These are phyloP conservation scores for Clohesyomyces aquaticus DNA, from an alignment of 495 filamentous ascomycete species.

Conservation along the genomic window DNA sequence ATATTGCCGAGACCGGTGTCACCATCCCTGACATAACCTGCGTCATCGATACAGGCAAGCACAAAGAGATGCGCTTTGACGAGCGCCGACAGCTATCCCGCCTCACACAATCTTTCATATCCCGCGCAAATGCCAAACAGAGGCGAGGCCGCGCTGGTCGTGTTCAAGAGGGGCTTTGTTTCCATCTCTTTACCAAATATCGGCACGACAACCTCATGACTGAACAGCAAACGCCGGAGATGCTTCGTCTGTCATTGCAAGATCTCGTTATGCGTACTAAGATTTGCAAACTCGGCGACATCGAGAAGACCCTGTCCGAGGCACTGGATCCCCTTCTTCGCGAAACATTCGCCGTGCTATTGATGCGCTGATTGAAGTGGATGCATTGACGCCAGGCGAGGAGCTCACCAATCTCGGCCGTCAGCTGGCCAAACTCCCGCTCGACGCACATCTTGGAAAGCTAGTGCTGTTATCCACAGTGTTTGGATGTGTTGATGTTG, in stretches of 20 bases:
- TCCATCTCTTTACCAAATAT: slow-evolving; percentile 89
- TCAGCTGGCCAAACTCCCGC: slow-evolving; percentile 82
- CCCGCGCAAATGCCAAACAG: slow-evolving; percentile 91
- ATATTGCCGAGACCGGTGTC: slow-evolving; percentile 96
- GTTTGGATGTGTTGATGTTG: slow-evolving; percentile 88
- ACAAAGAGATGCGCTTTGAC: slow-evolving; percentile 95
- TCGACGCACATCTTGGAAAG: slow-evolving; percentile 95
- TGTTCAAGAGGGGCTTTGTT: slow-evolving; percentile 91
- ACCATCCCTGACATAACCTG: slow-evolving; percentile 96
- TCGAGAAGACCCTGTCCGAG: slow-evolving; percentile 85
- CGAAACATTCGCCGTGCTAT: slow-evolving; percentile 92
- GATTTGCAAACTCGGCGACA: slow-evolving; percentile 89
- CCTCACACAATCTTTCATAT: slow-evolving; percentile 90
- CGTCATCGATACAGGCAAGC: slow-evolving; percentile 92
- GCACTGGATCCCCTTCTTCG: slow-evolving; percentile 87
- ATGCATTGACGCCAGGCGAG: slow-evolving; percentile 78
- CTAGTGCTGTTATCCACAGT: slow-evolving; percentile 80
- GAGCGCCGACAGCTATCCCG: slow-evolving; percentile 88
- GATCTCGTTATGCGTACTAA: slow-evolving; percentile 96
- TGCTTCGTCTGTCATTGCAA: slow-evolving; percentile 90
- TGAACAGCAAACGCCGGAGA: slow-evolving; percentile 92
- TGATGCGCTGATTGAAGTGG: slow-evolving; percentile 89
- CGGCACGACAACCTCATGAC: slow-evolving; percentile 80
- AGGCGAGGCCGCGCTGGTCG: slow-evolving; percentile 92
- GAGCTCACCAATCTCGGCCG: slow-evolving; percentile 83